Evolutionary conservation across 1,284 basidiomycete species (phyloP), one percentile per base, ranked within the genome.

Genomic region (Rhodotorula sp.): DNA sequence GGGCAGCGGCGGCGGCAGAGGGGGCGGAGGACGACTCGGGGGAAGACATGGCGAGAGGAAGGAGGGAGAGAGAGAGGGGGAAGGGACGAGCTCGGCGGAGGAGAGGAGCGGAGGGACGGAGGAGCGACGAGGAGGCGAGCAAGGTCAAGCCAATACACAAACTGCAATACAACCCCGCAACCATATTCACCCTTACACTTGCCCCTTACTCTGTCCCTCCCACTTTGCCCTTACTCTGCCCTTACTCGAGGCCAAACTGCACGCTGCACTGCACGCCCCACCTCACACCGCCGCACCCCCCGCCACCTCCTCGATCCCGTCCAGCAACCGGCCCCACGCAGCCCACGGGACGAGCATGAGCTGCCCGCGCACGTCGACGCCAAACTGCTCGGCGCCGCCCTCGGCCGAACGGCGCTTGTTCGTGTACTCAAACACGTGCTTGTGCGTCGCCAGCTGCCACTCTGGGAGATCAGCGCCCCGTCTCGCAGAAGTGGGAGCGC

Each of bases 291-390:
- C 39, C 36, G n/a, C n/a, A n/a, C 21, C n/a, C 12, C 12, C 57
- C 66, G 79, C 79, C 48, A 81, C 83, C 64, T 74, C 81, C 75
- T 83, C 81, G 80, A 84, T 82, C 3, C 79, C 80, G 48, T 78
- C 69, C 27, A 84, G 80, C 3, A 83, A 77, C 44, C 76, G 78
- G 0, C 62, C 75, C 62, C 84, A 79, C 73, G 81, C 81, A 22
- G 61, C 68, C 51, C 76, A 78, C 44, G 81, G 80, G 50, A 95
- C 82, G 15, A 96, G 83, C 85, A 92, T 90, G 70, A 93, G 82
- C 58, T 91, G 83, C 1, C 90, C 92, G 29, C 87, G 86, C 59
- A 88, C 85, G 78, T 94, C 91, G 36, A 94, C 84, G 5, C 93
- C 92, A 79, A 94, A 92, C 0, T 75, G 66, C 7, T 76, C 76